phyloP scores from a whole-genome alignment of 345 rosid species.

The Balakata baccata region DNA sequence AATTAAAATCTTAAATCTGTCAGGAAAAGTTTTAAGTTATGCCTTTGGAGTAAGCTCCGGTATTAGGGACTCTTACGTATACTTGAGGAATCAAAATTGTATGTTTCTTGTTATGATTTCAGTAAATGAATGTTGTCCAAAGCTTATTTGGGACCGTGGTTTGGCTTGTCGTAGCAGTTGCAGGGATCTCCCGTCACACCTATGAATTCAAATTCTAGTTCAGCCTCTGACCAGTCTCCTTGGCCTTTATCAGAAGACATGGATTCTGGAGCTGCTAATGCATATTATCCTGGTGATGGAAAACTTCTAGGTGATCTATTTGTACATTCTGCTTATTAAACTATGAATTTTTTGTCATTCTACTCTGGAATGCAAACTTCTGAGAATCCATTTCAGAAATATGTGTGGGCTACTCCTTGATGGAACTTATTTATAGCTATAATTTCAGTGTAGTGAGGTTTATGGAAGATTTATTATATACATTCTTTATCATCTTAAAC shows the following conservation, averaged over 20 bases:
- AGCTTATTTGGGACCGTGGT: constrained; percentile 17
- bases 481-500: not conserved
- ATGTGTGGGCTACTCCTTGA: not conserved
- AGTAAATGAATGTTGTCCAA: not conserved
- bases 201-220: constrained; percentile 76
- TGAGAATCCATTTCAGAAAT: not conserved
- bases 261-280: constrained; percentile 50
- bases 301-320: constrained; percentile 26
- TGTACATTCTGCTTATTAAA: constrained; percentile 15
- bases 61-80: not conserved
- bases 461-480: not conserved
- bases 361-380: not conserved
- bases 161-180: constrained; percentile 34
- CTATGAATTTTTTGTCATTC: not conserved
- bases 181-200: constrained; percentile 79
- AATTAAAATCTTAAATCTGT: not conserved
- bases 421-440: not conserved
- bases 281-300: constrained; percentile 36
- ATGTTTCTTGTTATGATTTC: not conserved
- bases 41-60: not conserved
- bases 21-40: not conserved
- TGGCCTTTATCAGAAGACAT: constrained; percentile 54
- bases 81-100: not conserved
- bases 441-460: constrained; percentile 9
- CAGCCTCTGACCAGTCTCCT: constrained; percentile 58